These are phyloP conservation scores for Russula sp. DNA, from an alignment of 768 basidiomycete genomes.

Conservation along the genomic window DNA sequence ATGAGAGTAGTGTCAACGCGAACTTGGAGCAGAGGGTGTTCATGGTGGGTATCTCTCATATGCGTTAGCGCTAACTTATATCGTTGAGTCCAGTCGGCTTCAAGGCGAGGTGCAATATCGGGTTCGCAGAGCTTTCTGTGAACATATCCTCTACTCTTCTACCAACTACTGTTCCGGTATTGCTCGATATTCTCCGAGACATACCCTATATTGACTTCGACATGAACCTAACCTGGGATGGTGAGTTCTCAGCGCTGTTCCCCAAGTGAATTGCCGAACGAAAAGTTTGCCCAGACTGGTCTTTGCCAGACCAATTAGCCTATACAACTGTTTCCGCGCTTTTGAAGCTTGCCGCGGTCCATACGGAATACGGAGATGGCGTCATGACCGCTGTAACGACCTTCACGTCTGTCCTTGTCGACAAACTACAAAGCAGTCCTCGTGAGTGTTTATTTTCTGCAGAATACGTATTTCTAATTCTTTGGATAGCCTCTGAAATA, in stretches of 20 bases:
- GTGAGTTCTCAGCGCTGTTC: constrained; percentile 40
- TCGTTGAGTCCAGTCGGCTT: constrained; percentile 50
- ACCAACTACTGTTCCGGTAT: constrained; percentile 50
- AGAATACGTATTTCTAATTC: background rate
- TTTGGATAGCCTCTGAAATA: constrained; percentile 58
- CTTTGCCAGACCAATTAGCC: constrained; percentile 80
- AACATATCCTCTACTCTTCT: constrained; percentile 58
- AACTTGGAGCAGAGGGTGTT: constrained; percentile 43
- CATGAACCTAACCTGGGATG: constrained; percentile 73
- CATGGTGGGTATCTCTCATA: constrained; percentile 51
- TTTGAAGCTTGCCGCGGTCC: constrained; percentile 57
- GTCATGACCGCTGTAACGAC: constrained; percentile 58
- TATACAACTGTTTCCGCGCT: constrained; percentile 76
- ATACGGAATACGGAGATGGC: constrained; percentile 48
- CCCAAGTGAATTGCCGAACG: background rate
- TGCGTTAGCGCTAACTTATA: constrained; percentile 12
- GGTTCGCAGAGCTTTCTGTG: constrained; percentile 74
- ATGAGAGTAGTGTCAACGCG: constrained; percentile 26
- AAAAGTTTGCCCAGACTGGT: constrained; percentile 60
- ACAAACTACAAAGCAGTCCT: constrained; percentile 50
- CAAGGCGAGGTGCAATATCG: constrained; percentile 77
- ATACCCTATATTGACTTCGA: constrained; percentile 78
- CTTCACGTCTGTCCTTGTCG: constrained; percentile 58
- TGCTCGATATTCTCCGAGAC: constrained; percentile 67
- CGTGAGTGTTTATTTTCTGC: constrained; percentile 44